Evolutionary conservation across 139 green algal genomes (phyloP), one percentile per base, ranked within the genome.

Genomic region (Chlorella sp.): DNA sequence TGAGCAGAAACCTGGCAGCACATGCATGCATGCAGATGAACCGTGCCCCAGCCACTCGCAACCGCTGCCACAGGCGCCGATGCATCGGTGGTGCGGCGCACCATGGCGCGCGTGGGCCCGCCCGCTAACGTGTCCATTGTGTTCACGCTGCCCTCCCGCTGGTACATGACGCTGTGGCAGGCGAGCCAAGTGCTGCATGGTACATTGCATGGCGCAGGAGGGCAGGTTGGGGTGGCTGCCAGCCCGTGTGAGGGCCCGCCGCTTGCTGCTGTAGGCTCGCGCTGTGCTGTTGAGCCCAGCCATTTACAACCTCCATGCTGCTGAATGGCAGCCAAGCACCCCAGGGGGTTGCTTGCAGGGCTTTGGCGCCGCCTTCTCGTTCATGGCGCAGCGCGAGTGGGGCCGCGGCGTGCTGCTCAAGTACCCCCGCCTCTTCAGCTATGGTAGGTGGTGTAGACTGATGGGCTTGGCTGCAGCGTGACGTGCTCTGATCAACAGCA

Each of bases 21-120:
- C 69, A 54, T 2, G 17, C 26, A 8, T 7, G 40, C 38, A 32
- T 32, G 28, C 8, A n/a, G n/a, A n/a, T n/a, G n/a, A n/a, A n/a
- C n/a, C n/a, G n/a, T n/a, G n/a, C 20, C 58, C 58, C 16, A 3
- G 9, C 58, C 58, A 17, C 43, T 60, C 8, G 86, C 26, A 26
- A 67, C 26, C 20, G 2, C 51, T 67, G 0, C 38, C 36, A 26
- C 91, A 94, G 91, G 90, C 14, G 90, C 89, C 3, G 92, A 95
- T 58, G 90, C 92, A 6, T 87, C 89, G 1, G 88, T 96, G 14
- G 87, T 95, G 20, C 86, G 88, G 41, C 85, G 93, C 28, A 94
- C 88, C 34, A 89, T 91, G 81, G 51, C 67, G 43, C 60, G 90
- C 3, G 83, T 83, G 14, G 73, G 76, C 86, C 87, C 3, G 65